phyloP scores from a whole-genome alignment of 768 basidiomycete species.

The Omphalotus guepiniiformis region DNA sequence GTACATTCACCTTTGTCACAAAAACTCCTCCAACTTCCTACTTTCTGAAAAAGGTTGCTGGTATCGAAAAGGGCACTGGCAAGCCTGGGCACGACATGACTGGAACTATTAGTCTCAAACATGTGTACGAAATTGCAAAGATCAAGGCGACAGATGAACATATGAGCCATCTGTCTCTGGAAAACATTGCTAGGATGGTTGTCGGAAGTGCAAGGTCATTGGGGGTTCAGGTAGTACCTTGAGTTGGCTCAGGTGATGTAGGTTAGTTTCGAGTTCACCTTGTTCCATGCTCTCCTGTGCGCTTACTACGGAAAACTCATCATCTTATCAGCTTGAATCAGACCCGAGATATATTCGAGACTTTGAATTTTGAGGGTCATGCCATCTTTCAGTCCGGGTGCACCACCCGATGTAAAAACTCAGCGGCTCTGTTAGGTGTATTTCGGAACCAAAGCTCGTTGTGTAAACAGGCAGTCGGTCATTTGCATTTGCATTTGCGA shows the following conservation, averaged over 20 bases:
- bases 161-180: constrained; percentile 79
- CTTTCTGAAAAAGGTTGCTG: constrained; percentile 87
- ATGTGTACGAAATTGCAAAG: constrained; percentile 98
- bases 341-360: background rate
- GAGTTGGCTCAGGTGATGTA: constrained; percentile 23
- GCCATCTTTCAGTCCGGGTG: constrained; percentile 1
- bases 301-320: background rate
- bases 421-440: background rate
- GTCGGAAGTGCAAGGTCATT: constrained; percentile 86
- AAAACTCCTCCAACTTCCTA: constrained; percentile 89
- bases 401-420: too few species aligned
- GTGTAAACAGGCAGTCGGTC: constrained; percentile 1
- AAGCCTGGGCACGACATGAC: constrained; percentile 74
- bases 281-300: background rate
- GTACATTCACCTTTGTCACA: constrained; percentile 88
- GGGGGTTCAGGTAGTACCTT: constrained; percentile 89
- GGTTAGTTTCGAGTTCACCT: background rate
- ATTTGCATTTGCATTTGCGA: background rate
- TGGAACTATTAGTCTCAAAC: constrained; percentile 89
- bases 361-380: background rate
- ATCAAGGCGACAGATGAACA: constrained; percentile 91
- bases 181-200: constrained; percentile 85
- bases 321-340: constrained; percentile 8
- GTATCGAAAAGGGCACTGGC: constrained; percentile 86
- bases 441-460: background rate